Base-by-base conservation (phyloP, 495 filamentous ascomycete genomes). In the Aspergillus funiculosus region DNA sequence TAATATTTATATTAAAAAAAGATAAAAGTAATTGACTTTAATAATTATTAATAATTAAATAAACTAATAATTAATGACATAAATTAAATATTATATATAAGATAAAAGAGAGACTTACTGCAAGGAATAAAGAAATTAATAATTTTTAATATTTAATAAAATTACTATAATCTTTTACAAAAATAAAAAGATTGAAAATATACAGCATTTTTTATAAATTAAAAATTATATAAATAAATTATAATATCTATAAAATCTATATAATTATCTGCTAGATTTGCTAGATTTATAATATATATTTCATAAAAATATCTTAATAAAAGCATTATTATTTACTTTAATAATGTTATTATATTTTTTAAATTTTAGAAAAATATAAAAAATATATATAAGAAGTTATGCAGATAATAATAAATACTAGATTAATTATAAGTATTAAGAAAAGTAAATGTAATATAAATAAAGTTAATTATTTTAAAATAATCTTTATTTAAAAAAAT, bases 251-350 rank as follows among this genome's bases (percentile, higher is more conserved):
- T 39, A 38, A 39, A 21, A 38, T n/a, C 7, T 35, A 22, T 26
- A 20, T 41, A 29, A 25, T 19, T 37, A 37, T 4, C 18, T 21
- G n/a, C 34, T 37, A 34, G 31, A n/a, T n/a, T n/a, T n/a, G n/a
- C n/a, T n/a, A 27, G 15, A 13, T 27, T 14, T 37, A 45, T 45
- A 19, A 35, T 26, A 5, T 27, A 45, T 36, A 27, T 36, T 15
- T 19, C 27, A 42, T 21, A 35, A 46, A 13, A 39, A 31, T 34
- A 52, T 40, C 10, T 42, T 14, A 46, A 28, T 48, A 39, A 39
- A 31, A 32, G 17, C 46, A 54, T 45, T 46, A 47, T 21, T 50
- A 43, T 42, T n/a, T 43, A n/a, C 35, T 45, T 40, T 42, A 30
- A 42, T 42, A 42, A 30, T 42, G 31, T 30, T 30, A 30, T 42